A percentile compares a stretch with the other conserved stretches of the same genome.
Conservation (phyloP, 2,329 filamentous ascomycete genomes). For the Cryphonectria naterciae region DNA sequence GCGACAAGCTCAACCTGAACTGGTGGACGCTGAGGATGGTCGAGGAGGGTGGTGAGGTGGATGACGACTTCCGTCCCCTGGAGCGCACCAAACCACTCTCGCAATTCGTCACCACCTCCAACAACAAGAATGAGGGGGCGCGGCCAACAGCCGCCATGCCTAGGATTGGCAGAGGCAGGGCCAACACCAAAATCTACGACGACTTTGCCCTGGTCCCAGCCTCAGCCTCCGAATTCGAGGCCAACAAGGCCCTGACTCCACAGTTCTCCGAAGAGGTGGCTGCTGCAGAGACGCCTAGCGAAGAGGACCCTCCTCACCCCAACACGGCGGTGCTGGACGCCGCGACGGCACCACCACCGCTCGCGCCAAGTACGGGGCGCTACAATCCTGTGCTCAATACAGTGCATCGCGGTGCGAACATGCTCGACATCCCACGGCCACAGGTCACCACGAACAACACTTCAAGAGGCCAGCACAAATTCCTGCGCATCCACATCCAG, state of each 20-base stretch:
- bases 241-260: conserved; percentile 71
- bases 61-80: conserved; percentile 82
- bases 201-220: conserved; percentile 82
- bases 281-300: conserved; percentile 40
- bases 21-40: conserved; percentile 85
- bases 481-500: conserved; percentile 72
- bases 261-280: conserved; percentile 62
- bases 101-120: conserved; percentile 55
- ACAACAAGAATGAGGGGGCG: conserved; percentile 29
- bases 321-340: conserved; percentile 35
- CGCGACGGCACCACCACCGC: conserved; percentile 17
- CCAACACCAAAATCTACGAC: conserved; percentile 77
- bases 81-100: conserved; percentile 74
- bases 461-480: conserved; percentile 67
- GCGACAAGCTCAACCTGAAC: conserved; percentile 75
- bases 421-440: conserved; percentile 61
- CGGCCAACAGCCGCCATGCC: conserved; percentile 55
- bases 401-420: conserved; percentile 57
- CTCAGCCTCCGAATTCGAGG: conserved; percentile 66
- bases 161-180: conserved; percentile 64
- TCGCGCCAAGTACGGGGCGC: conserved; percentile 34
- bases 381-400: conserved; percentile 66
- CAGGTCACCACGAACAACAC: conserved; percentile 49
- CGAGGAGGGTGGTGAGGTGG: conserved; percentile 81
- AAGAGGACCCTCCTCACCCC: conserved; percentile 54